Base-by-base conservation (phyloP, 2,329 filamentous ascomycete species). In the Cytospora piceae region DNA sequence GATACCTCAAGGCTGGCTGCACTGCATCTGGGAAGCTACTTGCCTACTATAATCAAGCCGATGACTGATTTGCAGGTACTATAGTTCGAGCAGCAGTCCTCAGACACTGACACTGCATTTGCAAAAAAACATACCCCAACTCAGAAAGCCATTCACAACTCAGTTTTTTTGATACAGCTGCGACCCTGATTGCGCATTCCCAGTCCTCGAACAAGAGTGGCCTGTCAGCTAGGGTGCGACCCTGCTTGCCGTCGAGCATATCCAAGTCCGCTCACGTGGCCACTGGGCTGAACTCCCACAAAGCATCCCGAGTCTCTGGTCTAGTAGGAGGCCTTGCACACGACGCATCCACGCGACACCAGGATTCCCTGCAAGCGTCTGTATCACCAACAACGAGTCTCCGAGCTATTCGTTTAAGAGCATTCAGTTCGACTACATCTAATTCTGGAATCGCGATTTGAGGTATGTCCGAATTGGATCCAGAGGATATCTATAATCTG, bases 221-320 rank as follows among this genome's bases (percentile, higher is more conserved):
- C 61, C 53, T 39, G 55, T 22, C 27, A 34, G 42, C 66, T 68
- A 63, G 66, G 66, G 60, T 68, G 49, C 59, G 56, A 68, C 66
- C 66, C 66, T 66, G 66, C 60, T 54, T 51, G 53, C 49, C 52
- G 42, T 61, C 56, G 66, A 68, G 63, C 56, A 53, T 52, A 54
- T 68, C 63, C 63, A 68, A 53, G 66, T 34, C 54, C 52, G 54
- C 52, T 66, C 66, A 68, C 66, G 66, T 67, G 66, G 66, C 59
- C 42, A 34, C 57, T 59, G 39, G 63, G 66, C 66, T 68, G 59
- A 62, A 61, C 54, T 66, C 46, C 60, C 54, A 66, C 64, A 66
- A 56, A 58, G 39, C 55, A 63, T 65, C 65, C 66, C 66, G 63
- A 63, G 59, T 61, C 22, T 58, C 42, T 61, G 66, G 66, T 57